Conservation (phyloP, 164 flowering plant species). For the Sedum album region DNA sequence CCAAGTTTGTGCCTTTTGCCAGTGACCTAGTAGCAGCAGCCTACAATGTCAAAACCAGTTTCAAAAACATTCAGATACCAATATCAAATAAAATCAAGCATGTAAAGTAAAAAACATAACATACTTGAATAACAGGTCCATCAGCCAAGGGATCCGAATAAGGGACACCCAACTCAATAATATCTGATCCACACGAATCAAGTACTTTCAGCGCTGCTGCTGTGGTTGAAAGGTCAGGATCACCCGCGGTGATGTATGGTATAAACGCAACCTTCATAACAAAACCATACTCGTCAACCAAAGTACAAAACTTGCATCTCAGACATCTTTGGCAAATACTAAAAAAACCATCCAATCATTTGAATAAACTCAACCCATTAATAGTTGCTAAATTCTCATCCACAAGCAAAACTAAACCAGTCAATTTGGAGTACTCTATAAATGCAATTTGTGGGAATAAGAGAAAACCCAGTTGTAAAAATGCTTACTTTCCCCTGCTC, state of each 20-base stretch:
- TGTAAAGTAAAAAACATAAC: neutral
- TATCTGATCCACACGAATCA: conserved; percentile 76
- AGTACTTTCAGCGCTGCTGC: conserved; percentile 81
- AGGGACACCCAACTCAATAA: conserved; percentile 84
- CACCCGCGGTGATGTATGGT: conserved; percentile 91
- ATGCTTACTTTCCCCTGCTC: too few relatives aligned
- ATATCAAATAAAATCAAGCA: neutral
- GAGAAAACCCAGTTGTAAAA: too few relatives aligned
- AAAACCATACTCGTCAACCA: neutral
- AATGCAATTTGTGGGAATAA: too few relatives aligned
- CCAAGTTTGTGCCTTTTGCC: conserved; percentile 65
- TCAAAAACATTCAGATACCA: neutral
- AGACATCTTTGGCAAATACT: too few relatives aligned
- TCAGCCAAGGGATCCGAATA: conserved; percentile 94
- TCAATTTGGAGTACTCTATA: too few relatives aligned
- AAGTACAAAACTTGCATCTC: too few relatives aligned
- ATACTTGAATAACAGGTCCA: conserved; percentile 96
- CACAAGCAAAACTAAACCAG: too few relatives aligned
- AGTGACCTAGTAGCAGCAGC: conserved; percentile 91
- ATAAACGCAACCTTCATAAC: conserved; percentile 65
- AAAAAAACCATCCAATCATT: too few relatives aligned
- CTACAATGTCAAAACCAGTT: conserved; percentile 17
- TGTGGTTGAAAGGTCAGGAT: conserved; percentile 88
- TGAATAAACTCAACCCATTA: too few relatives aligned
- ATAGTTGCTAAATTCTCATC: too few relatives aligned